Evolutionary conservation across 140 eudicot genomes (phyloP), one percentile per base, ranked within the genome.

Genomic region (Cichorium intybus): DNA sequence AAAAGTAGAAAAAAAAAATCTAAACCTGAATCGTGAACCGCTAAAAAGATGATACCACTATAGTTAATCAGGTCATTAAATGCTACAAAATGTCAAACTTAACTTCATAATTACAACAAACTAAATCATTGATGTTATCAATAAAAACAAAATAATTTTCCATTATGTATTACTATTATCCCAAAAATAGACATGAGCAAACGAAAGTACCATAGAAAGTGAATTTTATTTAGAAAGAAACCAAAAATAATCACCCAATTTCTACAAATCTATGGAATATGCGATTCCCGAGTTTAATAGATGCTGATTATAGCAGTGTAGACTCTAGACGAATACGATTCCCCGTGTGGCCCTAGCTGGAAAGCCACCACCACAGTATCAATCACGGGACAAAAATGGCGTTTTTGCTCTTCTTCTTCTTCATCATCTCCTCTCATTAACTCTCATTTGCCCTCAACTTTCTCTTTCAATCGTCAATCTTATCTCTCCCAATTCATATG

Each of bases 391-490:
- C 31, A 23, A 70, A 48, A 31, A 47, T 60, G 75, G 62, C 54
- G 68, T 33, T 70, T 60, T 46, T 57, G 24, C 46, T 56, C 57
- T 23, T 68, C 50, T 23, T 68, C 50, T 69, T 29, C 66, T 46
- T 56, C 57, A 8, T 68, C 45, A 4, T 27, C 47, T 56, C 23
- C 58, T 46, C 27, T 22, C 75, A 33, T 23, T 24, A 27, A 43
- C 49, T 43, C 49, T 33, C 64, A 31, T 67, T 70, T 23, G 50
- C 53, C 10, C 33, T 65, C 71, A 50, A 20, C 35, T 50, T 20
- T 22, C 50, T 37, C 35, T 29, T 31, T 70, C 68, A 23, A 45
- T 69, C 66, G 28, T 23, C 71, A 34, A 39, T 43, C 54, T 53
- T 56, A 41, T 68, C 64, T 68, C 39, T 55, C 6, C 56, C 57